These are phyloP conservation scores for Scenedesmus sp. DNA, from an alignment of 163 green algal genomes.

Conservation along the genomic window DNA sequence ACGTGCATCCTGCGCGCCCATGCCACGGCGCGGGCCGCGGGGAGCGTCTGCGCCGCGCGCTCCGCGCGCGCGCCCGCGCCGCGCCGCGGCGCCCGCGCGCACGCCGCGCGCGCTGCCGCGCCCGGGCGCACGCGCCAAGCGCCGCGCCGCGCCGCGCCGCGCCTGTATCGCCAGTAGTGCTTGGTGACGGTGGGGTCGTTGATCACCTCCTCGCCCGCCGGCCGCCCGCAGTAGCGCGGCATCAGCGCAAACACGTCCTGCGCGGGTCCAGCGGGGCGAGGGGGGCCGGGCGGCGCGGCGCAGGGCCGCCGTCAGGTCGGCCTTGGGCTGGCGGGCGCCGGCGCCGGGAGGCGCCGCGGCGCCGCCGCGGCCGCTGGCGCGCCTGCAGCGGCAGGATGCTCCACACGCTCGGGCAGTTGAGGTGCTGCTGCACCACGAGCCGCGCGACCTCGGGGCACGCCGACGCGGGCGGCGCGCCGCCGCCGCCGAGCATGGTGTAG, in stretches of 20 bases:
- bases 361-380: not conserved
- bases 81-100: too few species aligned
- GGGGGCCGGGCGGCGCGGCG: too few species aligned
- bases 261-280: not conserved
- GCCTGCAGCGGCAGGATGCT: conserved; percentile 92
- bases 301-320: too few species aligned
- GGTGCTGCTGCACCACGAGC: conserved; percentile 89
- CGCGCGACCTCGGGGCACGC: conserved; percentile 82
- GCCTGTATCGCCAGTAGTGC: conserved; percentile 94
- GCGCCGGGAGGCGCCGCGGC: not conserved
- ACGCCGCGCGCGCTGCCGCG: too few species aligned
- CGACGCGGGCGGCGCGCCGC: conserved; percentile 45
- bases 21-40: not conserved
- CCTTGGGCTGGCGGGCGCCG: too few species aligned
- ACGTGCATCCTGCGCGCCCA: conserved; percentile 73
- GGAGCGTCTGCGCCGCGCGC: not conserved
- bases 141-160: not conserved
- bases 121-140: too few species aligned
- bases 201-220: conserved; percentile 88
- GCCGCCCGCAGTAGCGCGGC: conserved; percentile 48
- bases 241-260: conserved; percentile 67
- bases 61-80: not conserved
- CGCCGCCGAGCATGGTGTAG: conserved; percentile 59
- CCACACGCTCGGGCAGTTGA: conserved; percentile 78
- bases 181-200: conserved; percentile 94